A percentile compares a stretch with the other conserved stretches of the same genome.
phyloP scores from a whole-genome alignment of 495 filamentous ascomycete genomes.

The Podospora comata region DNA sequence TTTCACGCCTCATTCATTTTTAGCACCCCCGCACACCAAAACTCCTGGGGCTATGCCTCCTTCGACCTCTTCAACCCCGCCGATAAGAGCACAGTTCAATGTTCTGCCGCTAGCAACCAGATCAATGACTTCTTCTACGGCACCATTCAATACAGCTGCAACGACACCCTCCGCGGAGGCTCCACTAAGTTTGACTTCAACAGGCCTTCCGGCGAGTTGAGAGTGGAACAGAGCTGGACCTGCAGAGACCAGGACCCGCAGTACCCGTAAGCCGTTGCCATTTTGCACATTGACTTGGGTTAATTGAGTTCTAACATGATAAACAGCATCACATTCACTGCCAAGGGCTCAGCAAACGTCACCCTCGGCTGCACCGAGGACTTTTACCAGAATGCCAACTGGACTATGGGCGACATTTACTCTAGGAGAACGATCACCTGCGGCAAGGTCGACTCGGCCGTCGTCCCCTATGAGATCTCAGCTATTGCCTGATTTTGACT shows the following conservation, averaged over 20 bases:
- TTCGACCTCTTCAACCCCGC: constrained; percentile 47
- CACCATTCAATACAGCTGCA: constrained; percentile 37
- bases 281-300: not conserved
- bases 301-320: constrained; percentile 11
- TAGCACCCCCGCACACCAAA: constrained; percentile 46
- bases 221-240: constrained; percentile 44
- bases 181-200: constrained; percentile 38
- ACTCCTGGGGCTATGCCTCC: constrained; percentile 38
- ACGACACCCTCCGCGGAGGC: constrained; percentile 5
- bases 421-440: constrained; percentile 37
- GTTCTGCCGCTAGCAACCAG: constrained; percentile 40
- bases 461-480: constrained; percentile 34
- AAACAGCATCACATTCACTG: constrained; percentile 37
- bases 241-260: constrained; percentile 38
- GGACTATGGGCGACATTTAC: constrained; percentile 42
- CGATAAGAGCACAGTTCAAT: constrained; percentile 27
- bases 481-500: constrained; percentile 34
- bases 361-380: constrained; percentile 36
- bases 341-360: constrained; percentile 33
- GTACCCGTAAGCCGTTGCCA: constrained; percentile 38
- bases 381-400: constrained; percentile 40
- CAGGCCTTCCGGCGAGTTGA: constrained; percentile 29
- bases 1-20: constrained; percentile 43
- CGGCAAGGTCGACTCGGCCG: constrained; percentile 24
- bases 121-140: constrained; percentile 48